Percentiles rank a stretch among this genome's conserved stretches.
These are phyloP conservation scores for Ceriops zippeliana DNA, from an alignment of 345 rosid genomes.

Conservation along the genomic window DNA sequence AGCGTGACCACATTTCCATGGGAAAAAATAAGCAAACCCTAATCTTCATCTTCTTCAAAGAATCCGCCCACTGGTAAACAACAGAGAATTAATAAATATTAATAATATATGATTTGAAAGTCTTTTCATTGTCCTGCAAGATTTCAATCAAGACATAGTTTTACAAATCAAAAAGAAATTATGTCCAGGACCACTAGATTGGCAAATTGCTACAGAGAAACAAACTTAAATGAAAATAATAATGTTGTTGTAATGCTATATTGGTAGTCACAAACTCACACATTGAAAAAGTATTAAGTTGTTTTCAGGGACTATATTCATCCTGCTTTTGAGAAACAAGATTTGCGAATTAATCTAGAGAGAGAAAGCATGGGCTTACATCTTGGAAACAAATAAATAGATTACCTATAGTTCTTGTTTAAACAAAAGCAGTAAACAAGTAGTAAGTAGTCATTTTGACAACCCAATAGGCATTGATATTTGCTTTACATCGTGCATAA, in stretches of 20 bases:
- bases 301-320: not conserved
- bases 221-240: no score
- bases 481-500: not conserved
- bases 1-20: no score
- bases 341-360: no score
- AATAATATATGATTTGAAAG: not conserved
- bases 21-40: conserved; percentile 90
- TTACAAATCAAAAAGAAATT: no score
- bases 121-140: conserved; percentile 6
- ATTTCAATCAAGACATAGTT: not conserved
- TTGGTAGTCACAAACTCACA: not conserved
- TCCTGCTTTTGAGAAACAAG: not conserved
- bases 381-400: not conserved
- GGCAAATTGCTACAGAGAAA: no score
- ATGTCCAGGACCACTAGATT: no score
- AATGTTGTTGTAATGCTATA: not conserved
- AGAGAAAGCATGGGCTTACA: no score
- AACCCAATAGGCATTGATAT: not conserved
- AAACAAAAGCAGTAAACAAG: not conserved
- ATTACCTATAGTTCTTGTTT: not conserved
- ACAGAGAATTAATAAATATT: conserved; percentile 3
- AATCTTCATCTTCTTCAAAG: conserved; percentile 65
- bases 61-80: conserved; percentile 78
- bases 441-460: not conserved
- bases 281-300: not conserved